A percentile compares a stretch with the other conserved stretches of the same genome.
These are phyloP conservation scores for Andrographis paniculata DNA, from an alignment of 305 asterid species.

Conservation along the genomic window DNA sequence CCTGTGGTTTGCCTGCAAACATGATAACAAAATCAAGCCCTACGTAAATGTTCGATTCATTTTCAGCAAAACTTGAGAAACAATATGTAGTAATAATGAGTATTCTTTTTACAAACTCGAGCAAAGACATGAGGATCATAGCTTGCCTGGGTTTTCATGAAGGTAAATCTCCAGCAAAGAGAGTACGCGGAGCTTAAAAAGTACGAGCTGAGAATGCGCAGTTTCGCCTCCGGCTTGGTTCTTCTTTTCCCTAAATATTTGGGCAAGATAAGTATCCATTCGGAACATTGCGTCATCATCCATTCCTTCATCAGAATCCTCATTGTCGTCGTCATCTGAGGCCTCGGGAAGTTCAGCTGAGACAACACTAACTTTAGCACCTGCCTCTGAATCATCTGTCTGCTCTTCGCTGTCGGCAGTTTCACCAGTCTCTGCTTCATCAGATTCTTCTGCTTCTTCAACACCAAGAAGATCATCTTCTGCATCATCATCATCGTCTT, in stretches of 20 bases:
- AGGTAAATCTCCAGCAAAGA: slow-evolving; percentile 91
- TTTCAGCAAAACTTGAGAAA: too few relatives aligned
- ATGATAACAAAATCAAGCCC: slow-evolving; percentile 7
- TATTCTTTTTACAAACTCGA: too few relatives aligned
- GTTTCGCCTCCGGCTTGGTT: slow-evolving; percentile 91
- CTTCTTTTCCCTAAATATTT: slow-evolving; percentile 57
- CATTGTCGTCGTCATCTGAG: slow-evolving; percentile 54
- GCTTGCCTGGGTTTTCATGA: slow-evolving; percentile 90
- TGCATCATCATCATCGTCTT: slow-evolving; percentile 40
- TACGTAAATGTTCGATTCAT: too few relatives aligned
- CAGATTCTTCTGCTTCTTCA: slow-evolving; percentile 84
- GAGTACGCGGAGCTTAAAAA: slow-evolving; percentile 91
- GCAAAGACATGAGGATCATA: slow-evolving; percentile 6
- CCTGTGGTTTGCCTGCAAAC: slow-evolving; percentile 73
- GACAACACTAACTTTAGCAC: slow-evolving; percentile 33
- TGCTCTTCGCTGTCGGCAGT: slow-evolving; percentile 73
- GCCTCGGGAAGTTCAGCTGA: slow-evolving; percentile 48
- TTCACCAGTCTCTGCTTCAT: slow-evolving; percentile 80
- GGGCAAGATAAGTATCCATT: slow-evolving; percentile 69
- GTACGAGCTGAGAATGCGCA: slow-evolving; percentile 94
- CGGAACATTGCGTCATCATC: slow-evolving; percentile 95
- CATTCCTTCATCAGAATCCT: slow-evolving; percentile 73
- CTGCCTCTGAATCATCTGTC: slow-evolving; percentile 74
- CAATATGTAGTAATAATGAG: too few relatives aligned
- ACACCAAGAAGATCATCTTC: slow-evolving; percentile 73